Percentiles rank a stretch among this genome's conserved stretches.
Conservation (phyloP, 176 grass and related monocot genomes). For the Eragrostis nindensis region DNA sequence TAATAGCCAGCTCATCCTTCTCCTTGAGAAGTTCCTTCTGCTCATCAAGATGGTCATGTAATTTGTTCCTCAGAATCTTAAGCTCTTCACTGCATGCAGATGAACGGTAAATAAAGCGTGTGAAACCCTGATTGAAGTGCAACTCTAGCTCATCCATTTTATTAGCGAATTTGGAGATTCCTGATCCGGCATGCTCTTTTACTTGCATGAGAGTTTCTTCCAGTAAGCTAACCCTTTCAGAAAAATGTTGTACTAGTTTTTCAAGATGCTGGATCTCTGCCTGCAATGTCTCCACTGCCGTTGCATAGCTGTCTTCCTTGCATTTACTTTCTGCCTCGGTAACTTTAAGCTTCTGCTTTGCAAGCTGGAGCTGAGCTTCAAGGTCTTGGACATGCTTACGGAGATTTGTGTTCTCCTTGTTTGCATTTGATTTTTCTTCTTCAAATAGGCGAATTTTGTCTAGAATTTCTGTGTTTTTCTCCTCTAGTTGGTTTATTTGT, state of each 20-base stretch:
- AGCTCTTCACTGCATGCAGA: constrained; percentile 53
- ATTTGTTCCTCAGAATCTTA: constrained; percentile 46
- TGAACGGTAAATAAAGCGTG: constrained; percentile 32
- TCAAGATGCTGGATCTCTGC: constrained; percentile 49
- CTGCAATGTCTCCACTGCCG: constrained; percentile 41
- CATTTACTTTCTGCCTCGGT: constrained; percentile 61
- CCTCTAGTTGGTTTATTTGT: constrained; percentile 44
- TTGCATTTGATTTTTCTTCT: constrained; percentile 41
- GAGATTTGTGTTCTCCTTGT: constrained; percentile 60
- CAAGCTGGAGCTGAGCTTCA: constrained; percentile 62
- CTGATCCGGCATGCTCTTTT: constrained; percentile 43
- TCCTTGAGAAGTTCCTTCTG: constrained; percentile 50
- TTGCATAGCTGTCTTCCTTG: constrained; percentile 63
- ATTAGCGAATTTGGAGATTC: constrained; percentile 39
- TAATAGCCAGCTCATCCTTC: constrained; percentile 41
- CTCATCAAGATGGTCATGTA: constrained; percentile 53
- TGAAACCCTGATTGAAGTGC: constrained; percentile 38
- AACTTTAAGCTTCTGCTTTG: constrained; percentile 73
- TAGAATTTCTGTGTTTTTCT: constrained; percentile 32
- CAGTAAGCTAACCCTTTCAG: constrained; percentile 37
- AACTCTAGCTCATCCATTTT: constrained; percentile 55
- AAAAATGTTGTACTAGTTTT: constrained; percentile 49
- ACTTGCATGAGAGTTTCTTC: constrained; percentile 56
- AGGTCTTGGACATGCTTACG: constrained; percentile 57
- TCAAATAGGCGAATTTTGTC: constrained; percentile 48